Evolutionary conservation across 2,329 filamentous ascomycete genomes (phyloP).

Genomic region (Penicillium sp.): DNA sequence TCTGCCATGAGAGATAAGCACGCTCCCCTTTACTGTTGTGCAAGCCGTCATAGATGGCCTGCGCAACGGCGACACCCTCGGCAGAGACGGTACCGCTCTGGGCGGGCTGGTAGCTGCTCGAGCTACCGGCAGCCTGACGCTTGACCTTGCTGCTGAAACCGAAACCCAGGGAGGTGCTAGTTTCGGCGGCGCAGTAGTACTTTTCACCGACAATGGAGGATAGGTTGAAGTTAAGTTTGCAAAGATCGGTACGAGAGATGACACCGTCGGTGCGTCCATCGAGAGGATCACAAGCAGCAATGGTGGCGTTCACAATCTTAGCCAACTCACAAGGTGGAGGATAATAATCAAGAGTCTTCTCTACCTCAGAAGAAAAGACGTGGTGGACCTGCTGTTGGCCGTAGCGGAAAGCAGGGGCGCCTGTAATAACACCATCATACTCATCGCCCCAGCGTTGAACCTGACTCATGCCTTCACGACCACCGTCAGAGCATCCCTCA

Average conservation of each 20-base stretch:
- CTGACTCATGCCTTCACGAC: conserved; percentile 58
- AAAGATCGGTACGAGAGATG: conserved; percentile 55
- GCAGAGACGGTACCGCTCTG: conserved; percentile 37
- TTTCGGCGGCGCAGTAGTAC: conserved; percentile 49
- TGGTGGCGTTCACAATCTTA: conserved; percentile 56
- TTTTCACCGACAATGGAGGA: conserved; percentile 51
- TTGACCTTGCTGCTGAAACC: conserved; percentile 34
- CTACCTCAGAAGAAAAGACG: conserved; percentile 43
- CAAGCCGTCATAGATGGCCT: conserved; percentile 44
- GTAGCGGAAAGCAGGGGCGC: conserved; percentile 53
- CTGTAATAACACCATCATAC: conserved; percentile 52
- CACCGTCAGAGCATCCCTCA: conserved; percentile 60
- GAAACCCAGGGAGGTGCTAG: conserved; percentile 32
- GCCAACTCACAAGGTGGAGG: conserved; percentile 42
- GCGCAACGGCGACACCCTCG: conserved; percentile 37
- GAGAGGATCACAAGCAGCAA: conserved; percentile 58
- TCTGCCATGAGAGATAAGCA: conserved; percentile 45
- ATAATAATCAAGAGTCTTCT: conserved; percentile 48
- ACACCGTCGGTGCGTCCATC: conserved; percentile 62
- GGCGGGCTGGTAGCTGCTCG: conserved; percentile 27
- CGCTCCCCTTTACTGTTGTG: conserved; percentile 45
- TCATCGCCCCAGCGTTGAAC: conserved; percentile 55
- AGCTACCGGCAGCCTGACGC: conserved; percentile 22
- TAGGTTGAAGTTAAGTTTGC: conserved; percentile 52
- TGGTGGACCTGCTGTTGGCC: conserved; percentile 51